phyloP scores from a whole-genome alignment of 306 rosid genomes.

The Potentilla sterilis region DNA sequence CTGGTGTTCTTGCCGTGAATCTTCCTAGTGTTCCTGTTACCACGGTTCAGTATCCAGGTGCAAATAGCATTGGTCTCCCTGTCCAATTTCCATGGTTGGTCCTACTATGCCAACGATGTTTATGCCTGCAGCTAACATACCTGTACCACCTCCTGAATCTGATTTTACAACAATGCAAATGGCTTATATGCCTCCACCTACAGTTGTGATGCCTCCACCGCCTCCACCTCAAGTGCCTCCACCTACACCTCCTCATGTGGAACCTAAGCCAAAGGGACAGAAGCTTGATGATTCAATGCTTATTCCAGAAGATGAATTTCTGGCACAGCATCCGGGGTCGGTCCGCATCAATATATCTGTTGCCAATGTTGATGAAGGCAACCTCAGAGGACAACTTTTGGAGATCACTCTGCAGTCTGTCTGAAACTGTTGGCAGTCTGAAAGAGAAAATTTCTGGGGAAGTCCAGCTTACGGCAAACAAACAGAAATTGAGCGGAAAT shows the following conservation, averaged over 20 bases:
- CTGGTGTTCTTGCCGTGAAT: slow-evolving; percentile 71
- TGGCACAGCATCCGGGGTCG: slow-evolving; percentile 81
- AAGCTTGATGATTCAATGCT: slow-evolving; percentile 82
- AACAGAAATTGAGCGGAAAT: slow-evolving; percentile 90
- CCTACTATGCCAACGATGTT: slow-evolving; percentile 57
- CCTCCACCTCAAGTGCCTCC: slow-evolving; percentile 82
- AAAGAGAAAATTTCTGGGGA: slow-evolving; percentile 93
- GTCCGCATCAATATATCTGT: slow-evolving; percentile 57
- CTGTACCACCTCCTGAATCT: slow-evolving; percentile 86
- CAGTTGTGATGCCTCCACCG: slow-evolving; percentile 72
- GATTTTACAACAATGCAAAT: slow-evolving; percentile 55
- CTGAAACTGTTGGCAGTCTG: slow-evolving; percentile 77
- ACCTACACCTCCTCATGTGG: slow-evolving; percentile 86
- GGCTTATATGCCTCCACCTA: slow-evolving; percentile 48
- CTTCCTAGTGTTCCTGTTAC: slow-evolving; percentile 65
- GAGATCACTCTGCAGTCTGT: slow-evolving; percentile 65
- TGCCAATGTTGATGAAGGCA: slow-evolving; percentile 85
- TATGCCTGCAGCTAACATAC: slow-evolving; percentile 48
- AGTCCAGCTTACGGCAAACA: slow-evolving; percentile 91
- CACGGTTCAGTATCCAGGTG: slow-evolving; percentile 59
- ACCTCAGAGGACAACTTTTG: slow-evolving; percentile 76
- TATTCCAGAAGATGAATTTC: slow-evolving; percentile 81
- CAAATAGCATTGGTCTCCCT: slow-evolving; percentile 48
- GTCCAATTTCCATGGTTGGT: slow-evolving; percentile 52
- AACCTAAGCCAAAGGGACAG: slow-evolving; percentile 90